These are phyloP conservation scores for Alternaria sp. DNA, from an alignment of 2,329 filamentous ascomycete species.

Conservation along the genomic window DNA sequence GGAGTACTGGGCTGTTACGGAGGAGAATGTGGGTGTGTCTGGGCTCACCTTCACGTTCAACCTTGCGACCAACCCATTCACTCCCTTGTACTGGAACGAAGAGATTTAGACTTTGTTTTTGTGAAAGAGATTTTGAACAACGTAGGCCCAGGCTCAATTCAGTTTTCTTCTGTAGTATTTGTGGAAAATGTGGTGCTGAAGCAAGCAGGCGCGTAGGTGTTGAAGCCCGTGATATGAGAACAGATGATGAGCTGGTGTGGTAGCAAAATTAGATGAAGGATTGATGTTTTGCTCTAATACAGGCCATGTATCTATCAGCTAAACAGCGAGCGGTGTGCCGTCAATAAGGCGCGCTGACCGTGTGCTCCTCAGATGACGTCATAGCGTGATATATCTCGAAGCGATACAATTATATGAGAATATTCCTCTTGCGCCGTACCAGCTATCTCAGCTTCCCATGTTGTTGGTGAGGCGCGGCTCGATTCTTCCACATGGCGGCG, in stretches of 20 bases:
- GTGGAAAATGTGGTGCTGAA: not conserved
- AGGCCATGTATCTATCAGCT: no score
- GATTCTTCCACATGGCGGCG: slow-evolving; percentile 22
- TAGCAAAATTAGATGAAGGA: no score
- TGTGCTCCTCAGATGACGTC: not conserved
- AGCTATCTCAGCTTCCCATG: not conserved
- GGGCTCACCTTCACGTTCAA: slow-evolving; percentile 2
- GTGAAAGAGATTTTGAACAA: not conserved
- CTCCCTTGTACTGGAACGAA: not conserved
- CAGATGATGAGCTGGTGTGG: no score
- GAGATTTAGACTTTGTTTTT: not conserved
- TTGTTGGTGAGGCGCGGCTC: slow-evolving; percentile 10
- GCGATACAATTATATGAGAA: not conserved
- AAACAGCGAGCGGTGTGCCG: no score
- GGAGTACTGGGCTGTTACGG: not conserved
- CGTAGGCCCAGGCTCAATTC: not conserved
- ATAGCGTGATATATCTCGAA: not conserved
- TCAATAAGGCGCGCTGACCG: no score
- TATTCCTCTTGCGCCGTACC: not conserved
- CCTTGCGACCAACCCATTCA: not conserved
- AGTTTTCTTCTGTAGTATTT: not conserved
- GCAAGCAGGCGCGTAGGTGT: not conserved
- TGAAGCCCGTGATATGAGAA: not conserved
- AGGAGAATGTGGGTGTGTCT: slow-evolving; percentile 1
- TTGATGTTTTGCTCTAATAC: no score